These are phyloP conservation scores for Cutaneotrichosporon sp. DNA, from an alignment of 1,284 basidiomycete genomes.

Conservation along the genomic window DNA sequence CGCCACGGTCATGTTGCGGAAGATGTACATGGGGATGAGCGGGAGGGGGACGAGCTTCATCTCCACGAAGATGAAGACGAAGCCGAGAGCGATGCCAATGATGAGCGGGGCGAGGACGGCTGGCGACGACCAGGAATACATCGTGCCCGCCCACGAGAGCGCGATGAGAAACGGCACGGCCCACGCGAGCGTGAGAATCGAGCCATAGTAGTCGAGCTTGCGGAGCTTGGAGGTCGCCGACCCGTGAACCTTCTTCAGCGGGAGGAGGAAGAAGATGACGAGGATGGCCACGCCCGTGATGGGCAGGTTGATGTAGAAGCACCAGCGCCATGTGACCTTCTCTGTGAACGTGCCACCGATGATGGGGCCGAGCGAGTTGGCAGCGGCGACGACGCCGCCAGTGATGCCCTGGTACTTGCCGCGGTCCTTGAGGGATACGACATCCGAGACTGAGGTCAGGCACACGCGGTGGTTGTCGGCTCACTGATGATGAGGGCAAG, in stretches of 20 bases:
- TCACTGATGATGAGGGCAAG: slow-evolving; percentile 33
- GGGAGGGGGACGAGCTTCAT: slow-evolving; percentile 68
- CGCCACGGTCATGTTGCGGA: slow-evolving; percentile 65
- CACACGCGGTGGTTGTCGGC: too few species aligned
- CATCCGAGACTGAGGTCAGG: slow-evolving; percentile 29
- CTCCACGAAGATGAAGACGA: slow-evolving; percentile 69
- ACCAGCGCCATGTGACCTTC: slow-evolving; percentile 43
- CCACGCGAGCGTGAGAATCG: slow-evolving; percentile 60
- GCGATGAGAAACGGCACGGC: slow-evolving; percentile 67
- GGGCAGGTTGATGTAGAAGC: slow-evolving; percentile 63
- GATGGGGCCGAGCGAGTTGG: slow-evolving; percentile 47
- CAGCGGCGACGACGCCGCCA: slow-evolving; percentile 41
- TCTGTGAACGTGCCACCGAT: slow-evolving; percentile 47
- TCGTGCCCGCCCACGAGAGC: slow-evolving; percentile 71
- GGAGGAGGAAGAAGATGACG: slow-evolving; percentile 63
- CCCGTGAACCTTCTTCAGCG: slow-evolving; percentile 67
- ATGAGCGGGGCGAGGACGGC: slow-evolving; percentile 63
- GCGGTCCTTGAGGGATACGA: slow-evolving; percentile 46
- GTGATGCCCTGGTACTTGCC: slow-evolving; percentile 52
- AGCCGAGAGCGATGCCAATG: slow-evolving; percentile 60
- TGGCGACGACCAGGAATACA: slow-evolving; percentile 66
- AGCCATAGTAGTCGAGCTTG: slow-evolving; percentile 67
- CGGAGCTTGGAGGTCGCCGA: slow-evolving; percentile 62
- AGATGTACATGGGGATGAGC: slow-evolving; percentile 70
- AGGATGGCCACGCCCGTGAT: slow-evolving; percentile 59